A percentile compares a stretch with the other conserved stretches of the same genome.
These are phyloP conservation scores for Amanita fuliginea DNA, from an alignment of 768 basidiomycete species.

Conservation along the genomic window DNA sequence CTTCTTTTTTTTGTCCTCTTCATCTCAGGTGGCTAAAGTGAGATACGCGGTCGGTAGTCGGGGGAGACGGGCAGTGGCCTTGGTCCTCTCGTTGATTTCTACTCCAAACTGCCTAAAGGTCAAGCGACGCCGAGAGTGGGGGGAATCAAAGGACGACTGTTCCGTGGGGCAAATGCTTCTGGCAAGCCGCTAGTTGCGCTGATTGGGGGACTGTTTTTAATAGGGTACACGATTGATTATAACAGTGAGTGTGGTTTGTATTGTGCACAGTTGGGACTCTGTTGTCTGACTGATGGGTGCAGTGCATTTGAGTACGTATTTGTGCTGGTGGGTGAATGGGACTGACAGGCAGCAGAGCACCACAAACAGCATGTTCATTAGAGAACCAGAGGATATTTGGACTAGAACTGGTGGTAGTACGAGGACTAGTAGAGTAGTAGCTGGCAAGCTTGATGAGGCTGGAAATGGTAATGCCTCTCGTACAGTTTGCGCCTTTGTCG, in stretches of 20 bases:
- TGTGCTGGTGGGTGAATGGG: constrained; percentile 8
- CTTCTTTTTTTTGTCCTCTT: constrained; percentile 13
- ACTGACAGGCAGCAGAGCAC: constrained; percentile 43
- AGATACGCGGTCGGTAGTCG: constrained; percentile 35
- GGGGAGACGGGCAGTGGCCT: constrained; percentile 76
- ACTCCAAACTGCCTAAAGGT: constrained; percentile 94
- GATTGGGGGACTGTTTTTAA: constrained; percentile 55
- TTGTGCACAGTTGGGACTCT: constrained; percentile 2
- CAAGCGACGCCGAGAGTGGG: constrained; percentile 45
- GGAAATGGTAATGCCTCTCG: constrained; percentile 35
- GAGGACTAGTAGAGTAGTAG: too few relatives aligned
- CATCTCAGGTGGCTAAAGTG: background rate
- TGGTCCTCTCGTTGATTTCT: constrained; percentile 83
- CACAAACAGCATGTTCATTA: constrained; percentile 89
- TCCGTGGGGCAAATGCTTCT: constrained; percentile 80
- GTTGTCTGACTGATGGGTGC: constrained; percentile 3
- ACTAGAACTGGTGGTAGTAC: background rate
- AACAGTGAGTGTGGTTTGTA: constrained; percentile 53
- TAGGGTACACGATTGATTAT: constrained; percentile 85
- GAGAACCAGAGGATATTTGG: constrained; percentile 4
- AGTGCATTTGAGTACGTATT: constrained; percentile 78
- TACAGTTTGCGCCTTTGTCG: constrained; percentile 85
- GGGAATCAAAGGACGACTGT: constrained; percentile 75
- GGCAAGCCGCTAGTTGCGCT: constrained; percentile 54
- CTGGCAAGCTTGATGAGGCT: too few relatives aligned